A percentile compares a stretch with the other conserved stretches of the same genome.
Evolutionary conservation across 176 grass and related monocot genomes (phyloP).

Genomic region (Oryza coarctata): DNA sequence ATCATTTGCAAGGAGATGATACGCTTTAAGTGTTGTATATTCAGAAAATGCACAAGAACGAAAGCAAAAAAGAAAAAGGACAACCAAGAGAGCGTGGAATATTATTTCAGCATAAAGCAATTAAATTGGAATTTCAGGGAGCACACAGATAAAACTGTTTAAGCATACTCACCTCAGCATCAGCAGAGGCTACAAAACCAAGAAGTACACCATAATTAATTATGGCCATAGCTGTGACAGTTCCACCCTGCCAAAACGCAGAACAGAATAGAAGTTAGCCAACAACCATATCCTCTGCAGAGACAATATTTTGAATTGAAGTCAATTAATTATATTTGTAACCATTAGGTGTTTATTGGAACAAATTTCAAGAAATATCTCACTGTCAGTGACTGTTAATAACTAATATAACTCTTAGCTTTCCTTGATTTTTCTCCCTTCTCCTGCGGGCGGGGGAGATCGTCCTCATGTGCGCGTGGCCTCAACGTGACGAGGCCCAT

Average conservation of each 20-base stretch:
- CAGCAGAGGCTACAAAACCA: conserved; percentile 76
- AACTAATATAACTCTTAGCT: not conserved
- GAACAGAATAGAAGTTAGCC: conserved; percentile 12
- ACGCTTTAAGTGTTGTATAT: not conserved
- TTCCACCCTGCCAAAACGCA: conserved; percentile 65
- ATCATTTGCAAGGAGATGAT: not conserved
- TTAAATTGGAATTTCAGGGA: conserved; percentile 22
- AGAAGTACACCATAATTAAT: conserved; percentile 88
- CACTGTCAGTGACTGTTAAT: not conserved
- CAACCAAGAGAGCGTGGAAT: not conserved
- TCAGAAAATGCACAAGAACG: conserved; percentile 13
- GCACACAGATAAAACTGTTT: conserved; percentile 2
- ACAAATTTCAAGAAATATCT: not conserved
- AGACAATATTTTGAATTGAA: not conserved
- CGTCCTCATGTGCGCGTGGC: too few species aligned
- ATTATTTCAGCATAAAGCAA: not conserved
- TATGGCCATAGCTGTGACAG: conserved; percentile 84
- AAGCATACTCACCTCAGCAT: conserved; percentile 54
- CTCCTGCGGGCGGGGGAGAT: too few species aligned
- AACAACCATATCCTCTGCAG: not conserved
- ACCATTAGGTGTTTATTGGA: not conserved
- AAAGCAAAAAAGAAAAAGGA: not conserved
- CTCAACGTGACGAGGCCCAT: too few species aligned
- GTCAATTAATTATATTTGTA: not conserved
- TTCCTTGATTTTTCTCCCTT: not conserved